These are phyloP conservation scores for Retiboletus flavoniger DNA, from an alignment of 1,284 basidiomycete genomes.

Conservation along the genomic window DNA sequence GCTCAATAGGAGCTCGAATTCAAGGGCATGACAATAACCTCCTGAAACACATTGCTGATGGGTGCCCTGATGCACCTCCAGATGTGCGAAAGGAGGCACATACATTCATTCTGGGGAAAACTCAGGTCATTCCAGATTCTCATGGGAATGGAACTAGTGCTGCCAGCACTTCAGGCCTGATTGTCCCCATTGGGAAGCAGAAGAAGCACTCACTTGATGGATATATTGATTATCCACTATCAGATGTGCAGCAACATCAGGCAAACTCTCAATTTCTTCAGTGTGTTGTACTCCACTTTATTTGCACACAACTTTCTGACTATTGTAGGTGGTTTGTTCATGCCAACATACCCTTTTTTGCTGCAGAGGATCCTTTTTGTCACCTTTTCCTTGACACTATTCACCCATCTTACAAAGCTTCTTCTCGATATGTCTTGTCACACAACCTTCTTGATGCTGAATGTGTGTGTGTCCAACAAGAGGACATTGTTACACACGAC, in stretches of 20 bases:
- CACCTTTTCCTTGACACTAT: slow-evolving; percentile 6
- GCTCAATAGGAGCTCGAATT: neutral
- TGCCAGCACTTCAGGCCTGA: neutral
- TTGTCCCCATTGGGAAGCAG: neutral
- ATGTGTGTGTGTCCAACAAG: neutral
- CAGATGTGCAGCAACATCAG: slow-evolving; percentile 1
- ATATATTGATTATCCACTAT: slow-evolving; percentile 3
- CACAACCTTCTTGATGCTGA: slow-evolving; percentile 7
- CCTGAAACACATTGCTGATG: neutral
- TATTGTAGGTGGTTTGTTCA: slow-evolving; percentile 8
- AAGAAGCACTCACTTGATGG: slow-evolving; percentile 2
- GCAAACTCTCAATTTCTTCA: slow-evolving; percentile 9
- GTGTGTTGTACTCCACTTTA: neutral
- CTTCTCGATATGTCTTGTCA: neutral
- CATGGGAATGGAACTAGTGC: neutral
- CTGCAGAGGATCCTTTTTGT: slow-evolving; percentile 1
- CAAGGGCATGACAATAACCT: slow-evolving; percentile 1
- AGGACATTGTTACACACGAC: no score
- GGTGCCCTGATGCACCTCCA: neutral
- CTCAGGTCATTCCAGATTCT: neutral
- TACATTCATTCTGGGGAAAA: neutral
- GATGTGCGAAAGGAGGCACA: neutral
- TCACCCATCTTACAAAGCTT: slow-evolving; percentile 3
- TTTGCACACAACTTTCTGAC: neutral
- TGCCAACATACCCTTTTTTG: slow-evolving; percentile 11